Evolutionary conservation across 140 eudicot genomes (phyloP), one percentile per base, ranked within the genome.

Genomic region (Erigeron philadelphicus): DNA sequence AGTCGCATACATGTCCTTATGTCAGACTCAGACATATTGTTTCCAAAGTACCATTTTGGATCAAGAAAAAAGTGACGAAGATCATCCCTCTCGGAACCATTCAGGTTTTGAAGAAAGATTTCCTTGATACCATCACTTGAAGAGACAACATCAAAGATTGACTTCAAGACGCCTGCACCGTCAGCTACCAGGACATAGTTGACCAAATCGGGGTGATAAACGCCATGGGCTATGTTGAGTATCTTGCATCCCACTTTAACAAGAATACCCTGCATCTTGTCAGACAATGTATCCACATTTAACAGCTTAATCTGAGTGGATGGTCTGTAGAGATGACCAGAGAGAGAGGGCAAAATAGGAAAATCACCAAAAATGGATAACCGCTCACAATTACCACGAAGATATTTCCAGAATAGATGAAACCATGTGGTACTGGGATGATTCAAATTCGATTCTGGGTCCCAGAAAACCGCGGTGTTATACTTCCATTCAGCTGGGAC

Each of bases 401-500:
- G 94, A 81, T 94, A 94, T 17, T 82, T 85, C 99, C 99, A 94
- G 59, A 89, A 87, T 13, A 85, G 84, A 52, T 47, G 68, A 78
- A 89, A 94, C 99, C 99, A 94, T 35, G 84, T 67, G 12, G 68
- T 52, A 72, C 78, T 83, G 47, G 99, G 99, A 83, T 83, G 88
- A 72, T 72, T 74, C 54, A 79, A 70, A 73, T 75, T 66, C 16
- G 67, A 62, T 17, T 64, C 72, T 12, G 90, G 95, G 52, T 89
- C 82, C 99, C 99, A 94, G 19, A 65, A 31, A 61, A 94, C 95
- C 49, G 75, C 61, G 19, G 81, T 85, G 61, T 79, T 83, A 72
- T 83, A 85, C 71, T 86, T 87, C 99, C 99, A 94, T 59, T 85
- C 90, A 58, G 85, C 76, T 43, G 99, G 99, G 48, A 94, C 77